Conservation (phyloP, 108 stramenopile species). For the Asterionellopsis glacialis region DNA sequence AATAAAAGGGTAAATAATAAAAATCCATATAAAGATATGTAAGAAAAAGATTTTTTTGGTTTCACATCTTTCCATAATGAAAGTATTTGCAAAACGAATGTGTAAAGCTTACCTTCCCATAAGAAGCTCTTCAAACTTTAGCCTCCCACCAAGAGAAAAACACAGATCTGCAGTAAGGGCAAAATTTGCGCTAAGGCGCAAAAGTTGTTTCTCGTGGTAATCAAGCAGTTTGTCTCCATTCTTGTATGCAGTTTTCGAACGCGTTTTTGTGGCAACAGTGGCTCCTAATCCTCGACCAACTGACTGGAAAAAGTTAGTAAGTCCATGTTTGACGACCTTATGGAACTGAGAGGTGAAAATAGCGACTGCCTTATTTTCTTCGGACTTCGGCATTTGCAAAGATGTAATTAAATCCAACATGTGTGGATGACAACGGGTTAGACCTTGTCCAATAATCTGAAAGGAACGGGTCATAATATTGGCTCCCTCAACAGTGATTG, state of each 20-base stretch:
- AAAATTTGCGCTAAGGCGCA: slow-evolving; percentile 93
- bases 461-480: slow-evolving; percentile 98
- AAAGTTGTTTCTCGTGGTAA: slow-evolving; percentile 89
- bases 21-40: too few species aligned
- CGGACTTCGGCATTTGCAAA: slow-evolving; percentile 82
- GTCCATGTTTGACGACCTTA: slow-evolving; percentile 88
- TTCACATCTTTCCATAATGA: too few species aligned
- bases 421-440: slow-evolving; percentile 97
- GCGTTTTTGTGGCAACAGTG: slow-evolving; percentile 59
- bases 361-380: slow-evolving; percentile 76
- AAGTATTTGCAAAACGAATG: too few species aligned
- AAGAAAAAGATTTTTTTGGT: too few species aligned
- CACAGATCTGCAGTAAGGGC: slow-evolving; percentile 94
- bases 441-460: slow-evolving; percentile 97
- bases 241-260: slow-evolving; percentile 88
- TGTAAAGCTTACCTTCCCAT: slow-evolving; percentile 61
- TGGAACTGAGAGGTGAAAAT: slow-evolving; percentile 89
- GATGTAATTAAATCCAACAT: slow-evolving; percentile 90
- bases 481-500: slow-evolving; percentile 97
- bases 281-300: slow-evolving; percentile 69
- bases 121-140: slow-evolving; percentile 97
- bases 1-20: too few species aligned
- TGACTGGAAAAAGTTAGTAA: slow-evolving; percentile 77
- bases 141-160: slow-evolving; percentile 91
- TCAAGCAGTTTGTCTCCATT: slow-evolving; percentile 79